Percentiles rank a stretch among this genome's conserved stretches.
Evolutionary conservation across 768 basidiomycete species (phyloP).

Genomic region (Sistotremastrum niveocremeum): DNA sequence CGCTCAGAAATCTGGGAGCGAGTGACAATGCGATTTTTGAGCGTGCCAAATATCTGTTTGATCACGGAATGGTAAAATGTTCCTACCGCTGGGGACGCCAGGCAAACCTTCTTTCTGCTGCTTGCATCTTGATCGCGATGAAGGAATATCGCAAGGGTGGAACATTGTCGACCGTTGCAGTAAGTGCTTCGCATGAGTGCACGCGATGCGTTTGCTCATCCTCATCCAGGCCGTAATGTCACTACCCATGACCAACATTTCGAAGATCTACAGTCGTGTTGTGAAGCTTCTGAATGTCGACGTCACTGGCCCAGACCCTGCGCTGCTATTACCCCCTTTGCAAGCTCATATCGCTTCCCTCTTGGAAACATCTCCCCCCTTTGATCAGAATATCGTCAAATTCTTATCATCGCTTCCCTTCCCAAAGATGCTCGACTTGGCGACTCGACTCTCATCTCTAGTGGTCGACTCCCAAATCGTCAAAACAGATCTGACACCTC

Average conservation of each 20-base stretch:
- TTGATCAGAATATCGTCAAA: constrained; percentile 10
- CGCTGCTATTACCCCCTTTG: constrained; percentile 42
- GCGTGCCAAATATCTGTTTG: constrained; percentile 57
- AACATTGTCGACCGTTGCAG: constrained; percentile 55
- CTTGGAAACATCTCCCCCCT: constrained; percentile 1
- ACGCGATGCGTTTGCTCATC: constrained; percentile 9
- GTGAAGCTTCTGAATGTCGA: constrained; percentile 37
- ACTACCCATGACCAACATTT: constrained; percentile 15
- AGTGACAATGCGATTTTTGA: constrained; percentile 48
- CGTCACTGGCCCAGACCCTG: constrained; percentile 43
- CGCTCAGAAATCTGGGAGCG: not conserved
- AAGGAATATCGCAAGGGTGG: constrained; percentile 60
- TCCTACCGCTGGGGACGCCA: constrained; percentile 60
- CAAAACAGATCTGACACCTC: constrained; percentile 25
- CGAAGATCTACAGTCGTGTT: constrained; percentile 41
- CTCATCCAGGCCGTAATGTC: not conserved
- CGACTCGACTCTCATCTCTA: constrained; percentile 31
- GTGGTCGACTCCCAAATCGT: constrained; percentile 25
- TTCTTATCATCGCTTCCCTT: constrained; percentile 17
- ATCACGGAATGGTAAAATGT: constrained; percentile 46
- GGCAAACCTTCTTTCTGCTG: constrained; percentile 56
- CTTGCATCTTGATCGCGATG: constrained; percentile 53
- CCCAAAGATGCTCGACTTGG: constrained; percentile 27
- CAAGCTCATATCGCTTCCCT: constrained; percentile 35
- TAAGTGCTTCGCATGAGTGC: constrained; percentile 9